Evolutionary conservation across 768 basidiomycete species (phyloP).

Genomic region (Lentinus tigrinus): DNA sequence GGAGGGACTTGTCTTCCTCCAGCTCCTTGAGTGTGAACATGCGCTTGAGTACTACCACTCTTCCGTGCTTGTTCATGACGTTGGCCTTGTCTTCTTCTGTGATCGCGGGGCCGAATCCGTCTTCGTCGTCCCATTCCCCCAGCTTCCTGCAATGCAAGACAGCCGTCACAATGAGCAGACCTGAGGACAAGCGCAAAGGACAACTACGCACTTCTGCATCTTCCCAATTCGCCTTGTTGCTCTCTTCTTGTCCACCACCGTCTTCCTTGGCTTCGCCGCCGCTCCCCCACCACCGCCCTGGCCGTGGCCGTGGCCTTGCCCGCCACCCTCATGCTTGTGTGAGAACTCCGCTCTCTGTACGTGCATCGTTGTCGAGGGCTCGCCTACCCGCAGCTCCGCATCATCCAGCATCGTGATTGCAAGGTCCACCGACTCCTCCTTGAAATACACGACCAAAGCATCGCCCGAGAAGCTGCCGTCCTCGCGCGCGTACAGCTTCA

Average conservation of each 20-base stretch:
- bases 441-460: conserved; percentile 94
- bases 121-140: conserved; percentile 92
- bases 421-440: conserved; percentile 89
- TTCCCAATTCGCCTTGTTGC: conserved; percentile 73
- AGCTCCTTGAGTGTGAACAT: conserved; percentile 92
- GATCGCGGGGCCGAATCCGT: conserved; percentile 78
- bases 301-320: conserved; percentile 27
- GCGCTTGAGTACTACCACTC: conserved; percentile 90
- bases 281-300: conserved; percentile 32
- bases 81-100: conserved; percentile 52
- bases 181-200: neutral
- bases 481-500: conserved; percentile 92
- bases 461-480: conserved; percentile 91
- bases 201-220: conserved; percentile 72
- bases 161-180: neutral
- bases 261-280: conserved; percentile 47
- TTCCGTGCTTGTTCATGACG: conserved; percentile 51
- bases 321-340: conserved; percentile 54
- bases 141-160: conserved; percentile 68
- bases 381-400: conserved; percentile 84
- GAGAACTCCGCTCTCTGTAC: conserved; percentile 77
- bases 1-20: conserved; percentile 77
- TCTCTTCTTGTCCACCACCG: conserved; percentile 76
- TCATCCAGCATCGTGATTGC: conserved; percentile 88
- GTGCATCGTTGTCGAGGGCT: conserved; percentile 67